Evolutionary conservation across 805 yeast species (phyloP).

Genomic region (Candida tammaniensis): DNA sequence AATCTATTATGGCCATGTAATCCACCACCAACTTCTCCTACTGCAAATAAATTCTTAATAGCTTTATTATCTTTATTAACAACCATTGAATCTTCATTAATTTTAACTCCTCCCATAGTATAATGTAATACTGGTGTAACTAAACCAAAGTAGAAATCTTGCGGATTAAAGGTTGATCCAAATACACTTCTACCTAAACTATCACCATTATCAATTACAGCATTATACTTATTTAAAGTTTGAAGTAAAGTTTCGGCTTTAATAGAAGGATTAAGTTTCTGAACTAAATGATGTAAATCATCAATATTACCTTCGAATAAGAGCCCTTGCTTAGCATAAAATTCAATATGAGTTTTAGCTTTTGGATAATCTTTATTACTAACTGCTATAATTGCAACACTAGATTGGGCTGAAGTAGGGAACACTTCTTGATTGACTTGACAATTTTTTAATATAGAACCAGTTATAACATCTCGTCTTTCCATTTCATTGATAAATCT

Average conservation of each 20-base stretch:
- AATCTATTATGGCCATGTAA: constrained; percentile 44
- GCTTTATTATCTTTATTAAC: constrained; percentile 23
- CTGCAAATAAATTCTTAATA: constrained; percentile 43
- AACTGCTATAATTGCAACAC: constrained; percentile 28
- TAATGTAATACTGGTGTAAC: constrained; percentile 64
- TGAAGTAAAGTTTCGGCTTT: constrained; percentile 9
- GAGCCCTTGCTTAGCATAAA: constrained; percentile 37
- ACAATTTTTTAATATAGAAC: constrained; percentile 32
- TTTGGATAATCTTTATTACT: constrained; percentile 44
- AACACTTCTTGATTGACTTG: constrained; percentile 8
- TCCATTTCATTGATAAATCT: constrained; percentile 54
- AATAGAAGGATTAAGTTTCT: constrained; percentile 14
- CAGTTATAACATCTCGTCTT: constrained; percentile 54
- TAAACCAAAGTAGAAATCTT: constrained; percentile 44
- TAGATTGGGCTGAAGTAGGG: constrained; percentile 7
- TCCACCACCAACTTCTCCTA: constrained; percentile 47
- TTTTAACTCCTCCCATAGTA: constrained; percentile 68
- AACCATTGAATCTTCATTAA: constrained; percentile 46
- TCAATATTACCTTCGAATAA: constrained; percentile 21
- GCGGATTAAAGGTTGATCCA: constrained; percentile 12
- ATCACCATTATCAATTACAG: constrained; percentile 20
- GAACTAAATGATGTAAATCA: constrained; percentile 16
- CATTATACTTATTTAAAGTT: constrained; percentile 17
- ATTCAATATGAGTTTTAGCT: constrained; percentile 49
- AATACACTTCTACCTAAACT: constrained; percentile 20